Percentiles rank a stretch among this genome's conserved stretches.
Conservation (phyloP, 495 filamentous ascomycete genomes). For the Trichodelitschia bisporula region DNA sequence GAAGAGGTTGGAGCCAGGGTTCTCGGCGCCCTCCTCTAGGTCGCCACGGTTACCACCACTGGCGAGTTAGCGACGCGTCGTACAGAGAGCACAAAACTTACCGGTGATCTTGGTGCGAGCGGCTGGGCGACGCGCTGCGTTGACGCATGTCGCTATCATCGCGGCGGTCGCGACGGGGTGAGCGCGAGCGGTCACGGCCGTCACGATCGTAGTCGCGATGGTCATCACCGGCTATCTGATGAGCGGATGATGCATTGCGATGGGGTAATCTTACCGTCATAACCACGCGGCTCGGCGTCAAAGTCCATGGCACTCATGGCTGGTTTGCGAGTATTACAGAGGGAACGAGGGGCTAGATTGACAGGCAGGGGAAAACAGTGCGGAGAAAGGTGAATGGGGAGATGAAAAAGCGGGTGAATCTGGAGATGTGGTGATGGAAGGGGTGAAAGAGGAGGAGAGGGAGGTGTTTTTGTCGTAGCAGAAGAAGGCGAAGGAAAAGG, state of each 20-base stretch:
- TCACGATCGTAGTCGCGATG: slow-evolving; percentile 28
- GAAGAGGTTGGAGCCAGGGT: slow-evolving; percentile 94
- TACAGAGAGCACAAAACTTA: slow-evolving; percentile 28
- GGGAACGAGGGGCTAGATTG: no score
- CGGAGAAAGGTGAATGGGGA: no score
- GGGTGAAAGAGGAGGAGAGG: no score
- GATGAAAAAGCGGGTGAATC: no score
- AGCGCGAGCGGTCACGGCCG: slow-evolving; percentile 65
- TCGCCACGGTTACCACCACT: no score
- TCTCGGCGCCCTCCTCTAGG: slow-evolving; percentile 58
- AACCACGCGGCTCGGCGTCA: slow-evolving; percentile 13
- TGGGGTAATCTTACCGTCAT: slow-evolving; percentile 5
- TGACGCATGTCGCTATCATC: slow-evolving; percentile 23
- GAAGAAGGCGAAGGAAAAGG: no score
- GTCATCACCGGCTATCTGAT: slow-evolving; percentile 10
- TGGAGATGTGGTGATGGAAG: no score
- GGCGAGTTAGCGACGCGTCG: slow-evolving; percentile 20
- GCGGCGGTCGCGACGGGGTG: slow-evolving; percentile 53
- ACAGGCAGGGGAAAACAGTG: no score
- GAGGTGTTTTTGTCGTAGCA: no score
- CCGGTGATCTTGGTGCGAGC: slow-evolving; percentile 47
- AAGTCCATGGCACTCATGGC: slow-evolving; percentile 1
- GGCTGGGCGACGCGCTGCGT: slow-evolving; percentile 31
- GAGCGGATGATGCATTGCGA: neutral
- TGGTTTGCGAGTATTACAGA: no score